phyloP scores from a whole-genome alignment of 352 stramenopile genomes.

The Phytophthora chlamydospora region DNA sequence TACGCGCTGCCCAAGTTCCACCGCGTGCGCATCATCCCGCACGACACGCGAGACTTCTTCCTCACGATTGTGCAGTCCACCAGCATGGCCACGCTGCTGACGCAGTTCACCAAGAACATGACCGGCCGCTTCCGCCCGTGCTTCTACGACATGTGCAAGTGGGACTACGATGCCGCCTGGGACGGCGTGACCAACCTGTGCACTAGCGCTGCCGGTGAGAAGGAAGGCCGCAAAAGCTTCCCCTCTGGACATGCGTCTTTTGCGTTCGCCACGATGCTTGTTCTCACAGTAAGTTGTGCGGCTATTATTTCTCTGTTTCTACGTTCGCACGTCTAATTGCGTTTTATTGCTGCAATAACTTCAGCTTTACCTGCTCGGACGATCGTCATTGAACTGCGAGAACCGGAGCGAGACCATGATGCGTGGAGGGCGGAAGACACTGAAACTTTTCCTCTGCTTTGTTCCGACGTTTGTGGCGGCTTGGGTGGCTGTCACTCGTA shows the following conservation, averaged over 20 bases:
- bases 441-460: constrained; percentile 84
- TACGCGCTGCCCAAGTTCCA: constrained; percentile 65
- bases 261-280: constrained; percentile 81
- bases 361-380: constrained; percentile 81
- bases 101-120: constrained; percentile 85
- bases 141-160: constrained; percentile 89
- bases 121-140: constrained; percentile 79
- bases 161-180: constrained; percentile 71
- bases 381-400: constrained; percentile 64
- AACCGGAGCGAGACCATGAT: constrained; percentile 62
- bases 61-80: constrained; percentile 69
- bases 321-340: neutral
- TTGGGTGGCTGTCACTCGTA: constrained; percentile 81
- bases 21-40: constrained; percentile 58
- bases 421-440: constrained; percentile 61
- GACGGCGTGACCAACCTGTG: constrained; percentile 80
- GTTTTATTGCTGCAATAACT: constrained; percentile 47
- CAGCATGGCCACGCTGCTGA: constrained; percentile 64
- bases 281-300: constrained; percentile 59
- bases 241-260: constrained; percentile 82
- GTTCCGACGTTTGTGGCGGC: constrained; percentile 65
- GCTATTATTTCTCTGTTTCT: neutral
- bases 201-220: constrained; percentile 55
- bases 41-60: constrained; percentile 84
- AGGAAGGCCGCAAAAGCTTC: constrained; percentile 82